Percentiles rank a stretch among this genome's conserved stretches.
Evolutionary conservation across 1,139 yeast species (phyloP).

Genomic region (Taphrina communis): DNA sequence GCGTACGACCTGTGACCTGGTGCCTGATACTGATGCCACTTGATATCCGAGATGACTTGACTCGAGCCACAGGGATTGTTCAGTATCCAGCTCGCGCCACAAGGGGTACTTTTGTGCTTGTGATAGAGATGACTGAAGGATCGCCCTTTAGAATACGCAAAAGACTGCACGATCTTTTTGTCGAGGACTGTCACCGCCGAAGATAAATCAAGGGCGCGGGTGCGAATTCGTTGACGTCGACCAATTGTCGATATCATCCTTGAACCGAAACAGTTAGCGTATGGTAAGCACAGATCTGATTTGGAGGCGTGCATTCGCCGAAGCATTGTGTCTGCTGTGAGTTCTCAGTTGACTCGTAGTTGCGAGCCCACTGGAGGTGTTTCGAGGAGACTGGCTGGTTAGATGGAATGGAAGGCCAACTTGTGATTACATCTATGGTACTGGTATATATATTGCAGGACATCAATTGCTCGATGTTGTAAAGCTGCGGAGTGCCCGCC

Average conservation of each 20-base stretch:
- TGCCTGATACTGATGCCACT: neutral
- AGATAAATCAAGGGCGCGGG: neutral
- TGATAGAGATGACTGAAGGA: slow-evolving; percentile 24
- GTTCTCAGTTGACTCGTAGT: no score
- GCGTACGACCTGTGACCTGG: slow-evolving; percentile 7
- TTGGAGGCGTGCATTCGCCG: neutral
- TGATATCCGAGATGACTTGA: neutral
- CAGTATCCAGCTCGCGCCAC: neutral
- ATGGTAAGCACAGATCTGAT: neutral
- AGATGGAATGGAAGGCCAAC: no score
- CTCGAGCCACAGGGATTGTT: neutral
- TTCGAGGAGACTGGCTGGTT: no score
- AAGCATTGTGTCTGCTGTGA: neutral
- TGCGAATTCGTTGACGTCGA: slow-evolving; percentile 1
- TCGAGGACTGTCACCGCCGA: neutral
- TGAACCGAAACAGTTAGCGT: neutral
- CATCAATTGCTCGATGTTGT: no score
- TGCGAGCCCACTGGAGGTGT: no score
- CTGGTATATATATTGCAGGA: no score
- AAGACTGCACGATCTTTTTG: neutral
- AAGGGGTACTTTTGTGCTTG: slow-evolving; percentile 1
- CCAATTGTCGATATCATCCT: slow-evolving; percentile 5
- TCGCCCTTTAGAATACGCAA: neutral
- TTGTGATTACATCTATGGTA: no score
- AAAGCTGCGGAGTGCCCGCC: no score